phyloP scores from a whole-genome alignment of 2,329 filamentous ascomycete genomes.

The Ampelomyces quisqualis region DNA sequence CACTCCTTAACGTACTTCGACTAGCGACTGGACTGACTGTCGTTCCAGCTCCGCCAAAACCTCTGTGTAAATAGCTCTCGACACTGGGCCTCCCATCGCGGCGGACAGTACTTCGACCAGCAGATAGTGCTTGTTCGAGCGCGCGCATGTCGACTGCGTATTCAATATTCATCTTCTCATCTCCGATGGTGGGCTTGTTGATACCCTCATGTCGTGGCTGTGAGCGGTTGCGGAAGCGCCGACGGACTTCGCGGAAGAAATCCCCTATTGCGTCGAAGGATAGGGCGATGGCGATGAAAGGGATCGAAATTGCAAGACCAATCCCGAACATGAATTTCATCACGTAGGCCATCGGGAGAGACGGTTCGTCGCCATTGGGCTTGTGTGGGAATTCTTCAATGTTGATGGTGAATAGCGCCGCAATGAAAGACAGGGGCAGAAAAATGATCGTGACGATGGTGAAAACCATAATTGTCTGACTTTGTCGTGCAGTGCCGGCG shows the following conservation, averaged over 20 bases:
- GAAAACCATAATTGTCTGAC: constrained; percentile 59
- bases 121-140: constrained; percentile 31
- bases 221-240: constrained; percentile 16
- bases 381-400: constrained; percentile 51
- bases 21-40: constrained; percentile 36
- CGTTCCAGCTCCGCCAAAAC: constrained; percentile 10
- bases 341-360: constrained; percentile 53
- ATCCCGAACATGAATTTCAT: constrained; percentile 59
- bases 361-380: constrained; percentile 27
- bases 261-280: constrained; percentile 46
- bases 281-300: constrained; percentile 51
- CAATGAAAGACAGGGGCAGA: constrained; percentile 57
- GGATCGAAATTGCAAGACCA: constrained; percentile 56
- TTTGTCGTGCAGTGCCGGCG: constrained; percentile 59
- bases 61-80: constrained; percentile 31
- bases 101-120: constrained; percentile 28
- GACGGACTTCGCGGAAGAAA: constrained; percentile 31
- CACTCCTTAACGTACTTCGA: constrained; percentile 28
- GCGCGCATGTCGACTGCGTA: constrained; percentile 27
- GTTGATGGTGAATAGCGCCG: constrained; percentile 58
- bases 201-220: background rate
- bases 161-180: constrained; percentile 19
- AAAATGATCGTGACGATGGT: constrained; percentile 62
- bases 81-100: constrained; percentile 26
- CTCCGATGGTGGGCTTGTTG: constrained; percentile 4